Percentiles rank a stretch among this genome's conserved stretches.
Evolutionary conservation across 352 stramenopile genomes (phyloP).

Genomic region (Pythium chondricola): DNA sequence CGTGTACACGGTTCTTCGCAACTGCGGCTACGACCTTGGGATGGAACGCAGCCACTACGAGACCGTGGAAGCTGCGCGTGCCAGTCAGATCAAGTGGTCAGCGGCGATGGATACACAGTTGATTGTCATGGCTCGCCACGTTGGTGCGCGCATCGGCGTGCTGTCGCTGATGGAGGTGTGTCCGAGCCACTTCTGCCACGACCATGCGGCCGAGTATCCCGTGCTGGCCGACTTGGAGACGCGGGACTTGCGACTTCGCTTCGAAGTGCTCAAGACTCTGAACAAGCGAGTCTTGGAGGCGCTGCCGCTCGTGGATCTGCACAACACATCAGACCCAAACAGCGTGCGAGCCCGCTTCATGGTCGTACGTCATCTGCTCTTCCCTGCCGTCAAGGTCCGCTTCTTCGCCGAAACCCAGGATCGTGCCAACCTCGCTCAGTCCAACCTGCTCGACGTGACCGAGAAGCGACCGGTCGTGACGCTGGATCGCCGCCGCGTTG

Average conservation of each 20-base stretch:
- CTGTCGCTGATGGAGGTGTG: constrained; percentile 58
- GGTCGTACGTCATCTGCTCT: constrained; percentile 58
- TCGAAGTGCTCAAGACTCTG: constrained; percentile 47
- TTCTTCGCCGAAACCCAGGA: constrained; percentile 70
- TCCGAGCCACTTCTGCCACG: constrained; percentile 42
- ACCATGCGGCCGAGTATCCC: constrained; percentile 26
- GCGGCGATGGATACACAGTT: constrained; percentile 71
- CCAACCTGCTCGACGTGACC: constrained; percentile 32
- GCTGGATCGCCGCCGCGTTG: constrained; percentile 56
- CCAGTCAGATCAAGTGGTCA: constrained; percentile 59
- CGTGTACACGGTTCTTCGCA: constrained; percentile 41
- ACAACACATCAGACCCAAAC: constrained; percentile 38
- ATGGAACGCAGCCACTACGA: constrained; percentile 44
- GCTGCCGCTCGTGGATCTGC: constrained; percentile 64
- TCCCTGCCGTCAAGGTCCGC: constrained; percentile 66
- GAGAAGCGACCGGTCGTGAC: constrained; percentile 62
- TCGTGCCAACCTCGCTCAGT: constrained; percentile 52
- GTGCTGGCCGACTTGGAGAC: constrained; percentile 38
- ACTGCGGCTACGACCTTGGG: constrained; percentile 51
- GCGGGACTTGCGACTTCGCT: constrained; percentile 51
- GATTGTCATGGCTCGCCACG: constrained; percentile 32
- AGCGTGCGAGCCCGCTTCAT: constrained; percentile 45
- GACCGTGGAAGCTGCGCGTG: constrained; percentile 31
- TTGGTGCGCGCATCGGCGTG: constrained; percentile 47
- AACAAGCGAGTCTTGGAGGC: constrained; percentile 47